A percentile compares a stretch with the other conserved stretches of the same genome.
These are phyloP conservation scores for Komagataella phaffii DNA, from an alignment of 805 yeast genomes.

Conservation along the genomic window DNA sequence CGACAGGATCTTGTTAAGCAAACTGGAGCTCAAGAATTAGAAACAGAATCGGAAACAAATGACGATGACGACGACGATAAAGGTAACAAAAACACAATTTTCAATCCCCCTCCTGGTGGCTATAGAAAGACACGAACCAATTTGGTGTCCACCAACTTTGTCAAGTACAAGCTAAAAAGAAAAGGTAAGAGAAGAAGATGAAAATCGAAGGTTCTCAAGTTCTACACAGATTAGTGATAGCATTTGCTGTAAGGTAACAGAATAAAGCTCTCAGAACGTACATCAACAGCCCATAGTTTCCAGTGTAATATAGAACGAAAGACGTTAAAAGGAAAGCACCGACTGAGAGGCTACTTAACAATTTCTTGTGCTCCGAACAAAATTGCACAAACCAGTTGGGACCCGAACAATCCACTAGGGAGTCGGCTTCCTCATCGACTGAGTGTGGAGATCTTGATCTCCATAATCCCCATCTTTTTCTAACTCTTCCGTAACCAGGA, in stretches of 20 bases:
- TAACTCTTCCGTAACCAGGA: background rate
- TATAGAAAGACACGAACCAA: background rate
- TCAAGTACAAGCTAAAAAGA: background rate
- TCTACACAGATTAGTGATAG: background rate
- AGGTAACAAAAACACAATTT: background rate
- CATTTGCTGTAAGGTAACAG: background rate
- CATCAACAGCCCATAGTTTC: background rate
- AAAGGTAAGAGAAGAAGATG: background rate
- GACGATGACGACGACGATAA: background rate
- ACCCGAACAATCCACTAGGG: background rate
- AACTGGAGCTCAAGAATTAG: background rate
- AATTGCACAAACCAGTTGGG: background rate
- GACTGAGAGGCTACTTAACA: background rate
- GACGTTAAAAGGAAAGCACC: background rate
- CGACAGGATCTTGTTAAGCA: background rate
- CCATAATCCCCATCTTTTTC: background rate
- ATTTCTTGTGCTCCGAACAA: background rate
- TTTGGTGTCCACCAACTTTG: background rate
- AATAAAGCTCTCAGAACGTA: background rate
- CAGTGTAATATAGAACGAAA: background rate
- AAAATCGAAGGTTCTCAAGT: background rate
- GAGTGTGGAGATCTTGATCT: background rate
- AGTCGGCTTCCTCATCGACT: background rate
- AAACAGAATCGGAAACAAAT: background rate
- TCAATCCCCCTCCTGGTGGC: background rate